Percentiles rank a stretch among this genome's conserved stretches.
These are phyloP conservation scores for Ploettnerulaceae sp. DNA, from an alignment of 2,329 filamentous ascomycete species.

Conservation along the genomic window DNA sequence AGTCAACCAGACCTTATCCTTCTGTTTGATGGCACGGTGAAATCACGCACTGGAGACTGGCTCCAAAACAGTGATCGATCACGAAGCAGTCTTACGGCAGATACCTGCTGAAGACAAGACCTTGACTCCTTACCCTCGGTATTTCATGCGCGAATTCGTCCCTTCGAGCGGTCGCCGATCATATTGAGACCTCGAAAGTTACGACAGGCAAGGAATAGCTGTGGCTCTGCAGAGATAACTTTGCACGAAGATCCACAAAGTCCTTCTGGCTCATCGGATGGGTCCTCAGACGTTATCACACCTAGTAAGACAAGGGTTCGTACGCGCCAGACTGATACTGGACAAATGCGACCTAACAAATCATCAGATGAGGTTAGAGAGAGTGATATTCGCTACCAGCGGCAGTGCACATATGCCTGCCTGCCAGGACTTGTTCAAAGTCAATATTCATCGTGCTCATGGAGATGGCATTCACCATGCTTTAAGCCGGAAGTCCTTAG, in stretches of 20 bases:
- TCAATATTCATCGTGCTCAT: constrained; percentile 17
- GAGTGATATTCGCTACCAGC: constrained; percentile 15
- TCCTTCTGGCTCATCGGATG: neutral
- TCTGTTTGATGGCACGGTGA: constrained; percentile 19
- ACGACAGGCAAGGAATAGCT: constrained; percentile 2
- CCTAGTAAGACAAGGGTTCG: neutral
- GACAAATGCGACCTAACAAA: constrained; percentile 2
- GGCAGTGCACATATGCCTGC: constrained; percentile 20
- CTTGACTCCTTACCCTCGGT: constrained; percentile 2
- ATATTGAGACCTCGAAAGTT: constrained; percentile 1
- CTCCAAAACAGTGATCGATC: no score
- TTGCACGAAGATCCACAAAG: neutral
- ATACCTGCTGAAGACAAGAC: constrained; percentile 4
- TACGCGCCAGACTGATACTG: neutral
- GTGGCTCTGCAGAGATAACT: neutral
- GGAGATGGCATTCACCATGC: constrained; percentile 7
- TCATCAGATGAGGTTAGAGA: constrained; percentile 18
- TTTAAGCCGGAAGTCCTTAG: constrained; percentile 17
- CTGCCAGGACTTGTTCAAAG: constrained; percentile 21
- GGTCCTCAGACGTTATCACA: neutral
- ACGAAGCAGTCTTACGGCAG: constrained; percentile 3
- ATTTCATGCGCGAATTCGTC: neutral
- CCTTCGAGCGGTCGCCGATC: neutral
- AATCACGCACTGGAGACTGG: constrained; percentile 18
- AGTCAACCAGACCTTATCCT: constrained; percentile 17